A percentile compares a stretch with the other conserved stretches of the same genome.
phyloP scores from a whole-genome alignment of 192 early-diverging fungal species.

The Coemansia sp. region DNA sequence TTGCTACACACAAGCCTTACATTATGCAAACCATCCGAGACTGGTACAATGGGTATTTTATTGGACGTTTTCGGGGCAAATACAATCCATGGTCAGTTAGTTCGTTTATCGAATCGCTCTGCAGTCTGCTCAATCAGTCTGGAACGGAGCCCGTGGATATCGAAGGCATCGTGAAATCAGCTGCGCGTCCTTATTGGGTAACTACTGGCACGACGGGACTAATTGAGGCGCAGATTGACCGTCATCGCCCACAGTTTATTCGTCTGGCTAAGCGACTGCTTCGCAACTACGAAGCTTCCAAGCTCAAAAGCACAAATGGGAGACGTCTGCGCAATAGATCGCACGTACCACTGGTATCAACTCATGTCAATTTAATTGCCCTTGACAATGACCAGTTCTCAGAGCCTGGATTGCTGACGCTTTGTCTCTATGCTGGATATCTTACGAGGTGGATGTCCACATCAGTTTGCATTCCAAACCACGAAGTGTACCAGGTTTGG shows the following conservation, averaged over 20 bases:
- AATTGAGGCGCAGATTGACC: conserved; percentile 23
- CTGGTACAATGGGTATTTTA: conserved; percentile 41
- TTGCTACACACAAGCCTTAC: conserved; percentile 17
- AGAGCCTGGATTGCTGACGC: conserved; percentile 18
- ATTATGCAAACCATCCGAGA: conserved; percentile 19
- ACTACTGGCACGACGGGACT: conserved; percentile 21
- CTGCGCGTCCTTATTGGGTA: conserved; percentile 27
- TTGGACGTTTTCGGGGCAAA: conserved; percentile 38
- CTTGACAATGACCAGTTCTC: conserved; percentile 25
- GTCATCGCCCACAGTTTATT: conserved; percentile 16
- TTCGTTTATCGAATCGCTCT: conserved; percentile 33
- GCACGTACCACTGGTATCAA: conserved; percentile 7
- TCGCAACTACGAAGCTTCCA: conserved; percentile 12
- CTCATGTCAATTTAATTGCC: conserved; percentile 12
- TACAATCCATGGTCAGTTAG: conserved; percentile 52
- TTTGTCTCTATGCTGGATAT: conserved; percentile 28
- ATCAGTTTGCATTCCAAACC: conserved; percentile 35
- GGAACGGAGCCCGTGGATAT: neutral
- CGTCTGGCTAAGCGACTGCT: conserved; percentile 13
- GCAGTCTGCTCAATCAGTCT: conserved; percentile 7
- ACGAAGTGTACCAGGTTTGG: conserved; percentile 29
- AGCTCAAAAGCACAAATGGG: neutral
- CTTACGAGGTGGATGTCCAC: conserved; percentile 12
- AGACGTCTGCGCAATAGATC: neutral
- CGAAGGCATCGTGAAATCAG: conserved; percentile 3